Evolutionary conservation across 2,329 filamentous ascomycete genomes (phyloP), one percentile per base, ranked within the genome.

Genomic region (Paracoccidioides brasiliensis): DNA sequence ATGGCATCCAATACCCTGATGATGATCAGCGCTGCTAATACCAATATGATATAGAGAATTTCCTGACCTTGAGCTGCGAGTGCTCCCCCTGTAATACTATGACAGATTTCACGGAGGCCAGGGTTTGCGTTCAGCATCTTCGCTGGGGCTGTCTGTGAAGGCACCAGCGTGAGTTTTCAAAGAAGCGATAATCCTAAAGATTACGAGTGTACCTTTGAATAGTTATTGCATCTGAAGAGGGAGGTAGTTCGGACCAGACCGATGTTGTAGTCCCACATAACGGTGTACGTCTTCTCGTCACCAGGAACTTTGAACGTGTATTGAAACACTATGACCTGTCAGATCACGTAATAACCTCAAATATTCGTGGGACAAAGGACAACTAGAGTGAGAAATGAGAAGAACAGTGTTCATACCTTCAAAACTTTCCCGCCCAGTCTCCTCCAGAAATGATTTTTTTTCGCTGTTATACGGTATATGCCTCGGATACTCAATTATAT

Each of bases 1-100:
- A 97, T 2, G 91, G 91, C 80, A 97, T 89, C 93, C 93, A 98
- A 71, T 97, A 98, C 38, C 93, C 90, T 95, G 42, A n/a, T n/a
- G 55, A 52, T 54, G 54, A 42, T 62, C 55, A 60, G 55, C 56
- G 50, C 52, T 46, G n/a, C 53, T 15, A 37, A 30, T 38, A 35
- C 52, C n/a, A 51, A 45, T 55, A 43, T n/a, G 43, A 55, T 43
- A 12, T 22, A 28, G 12, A 40, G 37, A 30, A 51, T 38, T 37
- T n/a, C 58, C 72, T 52, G 75, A 90, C 88, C 90, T 82, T 98
- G 93, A 53, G 90, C 91, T 58, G 82, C 82, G 56, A 97, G 83
- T 35, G 90, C 84, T 5, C 93, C 93, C 32, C 93, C 93, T 0
- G 93, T 98, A 67, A 97, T 95, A 70, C 89, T 95, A 68, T 95